Base-by-base conservation (phyloP, 2,329 filamentous ascomycete genomes). In the Aspergillus brunneoviolaceus region DNA sequence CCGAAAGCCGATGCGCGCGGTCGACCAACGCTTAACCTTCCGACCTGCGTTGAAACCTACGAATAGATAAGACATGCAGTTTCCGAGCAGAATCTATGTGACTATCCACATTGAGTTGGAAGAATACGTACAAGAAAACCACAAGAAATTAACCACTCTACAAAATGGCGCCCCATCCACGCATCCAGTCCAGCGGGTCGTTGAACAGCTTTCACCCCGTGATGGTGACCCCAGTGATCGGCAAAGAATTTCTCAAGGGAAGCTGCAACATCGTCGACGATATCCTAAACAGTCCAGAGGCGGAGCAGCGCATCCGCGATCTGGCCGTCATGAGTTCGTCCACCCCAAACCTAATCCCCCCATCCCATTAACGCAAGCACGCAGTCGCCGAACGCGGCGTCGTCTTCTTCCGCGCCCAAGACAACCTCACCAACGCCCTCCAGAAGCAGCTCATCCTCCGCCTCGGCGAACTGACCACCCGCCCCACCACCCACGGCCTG, bases 351-450 rank as follows among this genome's bases (percentile, higher is more conserved):
- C 21, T 21, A 21, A 1, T 29, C 31, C 42, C 27, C 29, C n/a
- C 29, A 42, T 21, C 39, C 10, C 11, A 14, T 49, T 55, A 51
- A 59, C 5, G 9, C 3, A 1, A 14, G 31, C 16, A 10, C 35
- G 7, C 27, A 89, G 87, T 90, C 64, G 89, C 87, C 1, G 83
- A 85, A 61, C 84, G 88, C 0, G 87, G 87, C 10, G 88, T 90
- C 3, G 87, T 90, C 33, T 89, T 90, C 77, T 89, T 90, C 76
- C 84, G 87, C 21, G 81, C 83, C 31, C 88, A 91, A 64, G 76
- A 85, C 66, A 78, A 82, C 68, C 74, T 89, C 42, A 82, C 81
- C 63, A 83, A 88, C 68, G 84, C 86, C 1, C 80, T 87, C 2
- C 87, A 89, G 67, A 91, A 91, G 75, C 77, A 86, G 57, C 79